Evolutionary conservation across 2,329 filamentous ascomycete species (phyloP), one percentile per base, ranked within the genome.

Genomic region (Penicillium sumatraense): DNA sequence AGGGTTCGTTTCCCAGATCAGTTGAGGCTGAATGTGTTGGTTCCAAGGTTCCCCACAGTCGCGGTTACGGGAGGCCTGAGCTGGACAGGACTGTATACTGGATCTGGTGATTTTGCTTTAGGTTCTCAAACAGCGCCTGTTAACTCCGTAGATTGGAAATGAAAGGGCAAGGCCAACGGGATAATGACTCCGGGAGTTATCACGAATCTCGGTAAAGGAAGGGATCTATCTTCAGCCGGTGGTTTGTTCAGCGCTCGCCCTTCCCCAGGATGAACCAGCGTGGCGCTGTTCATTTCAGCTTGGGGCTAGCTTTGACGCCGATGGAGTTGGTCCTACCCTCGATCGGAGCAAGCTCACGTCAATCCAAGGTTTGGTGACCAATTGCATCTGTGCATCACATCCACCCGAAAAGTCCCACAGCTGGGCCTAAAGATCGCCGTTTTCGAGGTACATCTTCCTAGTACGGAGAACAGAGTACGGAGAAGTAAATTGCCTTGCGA

Each of bases 41-140:
- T 46, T 33, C 42, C 27, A 29, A 31, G 26, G 27, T 46, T 33
- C 42, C 27, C 42, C 42, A 46, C 42, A 29, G 42, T 46, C 42
- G 42, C 42, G 42, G 42, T 46, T 46, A 46, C 42, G 16, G 18
- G 42, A 31, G 42, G 42, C 42, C 42, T 46, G 42, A 46, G 42
- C 42, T 31, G 41, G 4, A 9, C 9, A 36, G 33, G 5, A 44
- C 23, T 27, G 21, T 44, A 27, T 44, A 26, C 38, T 36, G 33
- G 6, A 36, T 18, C 14, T 31, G 29, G 29, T n/a, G 33, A n/a
- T 8, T 14, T 7, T 36, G 14, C 33, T 36, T 36, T n/a, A n/a
- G n/a, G n/a, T n/a, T n/a, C n/a, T n/a, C n/a, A 13, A 36, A 31
- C 29, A 31, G 11, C 11, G 29, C 5, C 36, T 11, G 38, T 7